Evolutionary conservation across 2,329 filamentous ascomycete species (phyloP).

Genomic region (Dothistroma septosporum): DNA sequence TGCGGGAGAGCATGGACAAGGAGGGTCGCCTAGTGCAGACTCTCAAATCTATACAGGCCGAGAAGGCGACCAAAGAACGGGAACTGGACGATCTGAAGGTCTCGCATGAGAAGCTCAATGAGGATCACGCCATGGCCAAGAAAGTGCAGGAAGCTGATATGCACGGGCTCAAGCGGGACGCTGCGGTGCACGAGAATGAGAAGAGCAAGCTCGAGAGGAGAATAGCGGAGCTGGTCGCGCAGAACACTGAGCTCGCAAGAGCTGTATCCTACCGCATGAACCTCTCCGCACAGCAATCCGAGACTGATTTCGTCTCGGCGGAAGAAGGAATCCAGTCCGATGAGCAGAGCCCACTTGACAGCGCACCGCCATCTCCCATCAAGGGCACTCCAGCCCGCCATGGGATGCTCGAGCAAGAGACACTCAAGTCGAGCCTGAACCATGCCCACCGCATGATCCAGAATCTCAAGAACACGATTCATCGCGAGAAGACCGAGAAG

Average conservation of each 20-base stretch:
- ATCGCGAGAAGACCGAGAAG: conserved; percentile 98
- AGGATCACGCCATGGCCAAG: conserved; percentile 71
- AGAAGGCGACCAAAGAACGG: conserved; percentile 74
- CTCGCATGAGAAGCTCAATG: conserved; percentile 69
- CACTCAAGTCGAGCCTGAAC: conserved; percentile 85
- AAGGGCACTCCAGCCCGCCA: conserved; percentile 83
- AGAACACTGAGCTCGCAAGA: conserved; percentile 86
- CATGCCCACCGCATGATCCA: conserved; percentile 97
- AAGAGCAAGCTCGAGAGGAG: conserved; percentile 73
- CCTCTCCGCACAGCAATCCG: conserved; percentile 24
- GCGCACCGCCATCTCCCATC: conserved; percentile 81
- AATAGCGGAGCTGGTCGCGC: conserved; percentile 78
- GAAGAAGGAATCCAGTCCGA: conserved; percentile 55
- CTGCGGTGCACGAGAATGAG: conserved; percentile 74
- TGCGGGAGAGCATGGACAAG: conserved; percentile 73
- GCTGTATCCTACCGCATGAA: conserved; percentile 69
- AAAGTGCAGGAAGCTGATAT: conserved; percentile 89
- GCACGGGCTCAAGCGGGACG: conserved; percentile 74
- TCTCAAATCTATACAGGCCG: conserved; percentile 64
- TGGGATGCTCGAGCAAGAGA: conserved; percentile 89
- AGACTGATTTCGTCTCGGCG: conserved; percentile 53
- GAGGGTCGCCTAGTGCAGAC: conserved; percentile 76
- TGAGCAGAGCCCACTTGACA: conserved; percentile 72
- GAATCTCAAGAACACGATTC: conserved; percentile 87
- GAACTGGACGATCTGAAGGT: conserved; percentile 89